phyloP scores from a whole-genome alignment of 257 asterid genomes.

The Thymus mandschuricus region DNA sequence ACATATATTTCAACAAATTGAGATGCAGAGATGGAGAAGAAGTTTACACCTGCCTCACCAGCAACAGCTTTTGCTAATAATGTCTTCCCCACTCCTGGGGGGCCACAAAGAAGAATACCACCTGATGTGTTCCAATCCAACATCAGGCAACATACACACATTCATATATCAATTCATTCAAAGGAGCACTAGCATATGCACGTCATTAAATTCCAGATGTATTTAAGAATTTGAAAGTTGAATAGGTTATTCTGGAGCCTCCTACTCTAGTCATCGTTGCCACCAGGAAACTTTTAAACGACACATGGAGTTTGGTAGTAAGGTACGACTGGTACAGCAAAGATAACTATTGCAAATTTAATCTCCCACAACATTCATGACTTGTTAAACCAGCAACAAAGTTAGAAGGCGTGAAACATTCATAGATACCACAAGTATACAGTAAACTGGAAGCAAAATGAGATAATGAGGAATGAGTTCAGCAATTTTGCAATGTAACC shows the following conservation, averaged over 20 bases:
- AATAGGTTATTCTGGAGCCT: background rate
- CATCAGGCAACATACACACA: conserved; percentile 8
- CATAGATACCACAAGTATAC: conserved; percentile 6
- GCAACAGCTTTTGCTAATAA: conserved; percentile 97
- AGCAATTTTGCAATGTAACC: conserved; percentile 25
- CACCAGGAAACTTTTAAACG: background rate
- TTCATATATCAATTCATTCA: background rate
- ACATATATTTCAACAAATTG: conserved; percentile 97
- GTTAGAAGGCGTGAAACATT: background rate
- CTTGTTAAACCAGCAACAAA: background rate
- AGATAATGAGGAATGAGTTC: conserved; percentile 21
- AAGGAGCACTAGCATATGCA: background rate
- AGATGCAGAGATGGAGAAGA: conserved; percentile 98
- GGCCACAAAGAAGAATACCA: conserved; percentile 98
- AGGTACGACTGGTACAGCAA: background rate
- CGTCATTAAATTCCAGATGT: background rate
- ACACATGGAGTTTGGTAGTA: background rate
- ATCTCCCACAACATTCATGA: background rate
- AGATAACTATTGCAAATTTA: conserved; percentile 1
- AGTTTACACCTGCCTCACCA: conserved; percentile 98
- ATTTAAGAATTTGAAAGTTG: background rate
- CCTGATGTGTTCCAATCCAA: conserved; percentile 54
- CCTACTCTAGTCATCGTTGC: background rate
- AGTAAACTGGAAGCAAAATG: conserved; percentile 7
- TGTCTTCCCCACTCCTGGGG: conserved; percentile 99